Evolutionary conservation across 1,284 basidiomycete genomes (phyloP), one percentile per base, ranked within the genome.

Genomic region (Gymnopus androsaceus): DNA sequence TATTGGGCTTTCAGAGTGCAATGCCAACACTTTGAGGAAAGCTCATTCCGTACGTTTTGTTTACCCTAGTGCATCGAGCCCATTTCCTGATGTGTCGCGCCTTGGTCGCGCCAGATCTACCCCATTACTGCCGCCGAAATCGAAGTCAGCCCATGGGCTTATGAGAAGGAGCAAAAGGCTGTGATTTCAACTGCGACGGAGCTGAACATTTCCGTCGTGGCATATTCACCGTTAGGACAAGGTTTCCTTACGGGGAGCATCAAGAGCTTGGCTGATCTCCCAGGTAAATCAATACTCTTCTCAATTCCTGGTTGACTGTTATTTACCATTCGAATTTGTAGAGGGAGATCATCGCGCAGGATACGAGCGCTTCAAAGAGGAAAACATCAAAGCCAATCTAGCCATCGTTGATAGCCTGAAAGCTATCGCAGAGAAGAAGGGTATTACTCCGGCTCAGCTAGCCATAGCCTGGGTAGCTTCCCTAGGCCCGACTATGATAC

Each of bases 401-500:
- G 69, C 75, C 36, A 69, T 88, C 19, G 82, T 84, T 1, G 74
- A 84, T 15, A 64, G 64, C 9, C 64, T 84, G 37, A 64, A 74
- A 34, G 68, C 61, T 14, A 69, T 87, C 31, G 82, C 83, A 0
- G 63, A 68, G 42, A 74, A 72, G 64, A 82, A 80, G 67, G 73
- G 73, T n/a, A 66, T 82, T 28, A 81, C 81, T 0, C 68, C 80
- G 0, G 78, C 80, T 0, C 85, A 88, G 67, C 71, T 90, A 11
- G 75, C 77, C 36, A 72, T 90, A 37, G 84, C 86, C 0, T 90
- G 85, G 84, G 75, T 87, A 8, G 65, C 72, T 19, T 65, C 72
- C 1, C 73, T 78, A 45, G 79, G 76, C n/a, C 66, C 68, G 19
- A 78, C 80, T 49, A 71, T 80, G 41, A 74, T 85, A 49, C 81